phyloP scores from a whole-genome alignment of 202 grass and related monocot genomes.

The Digitaria exilis region DNA sequence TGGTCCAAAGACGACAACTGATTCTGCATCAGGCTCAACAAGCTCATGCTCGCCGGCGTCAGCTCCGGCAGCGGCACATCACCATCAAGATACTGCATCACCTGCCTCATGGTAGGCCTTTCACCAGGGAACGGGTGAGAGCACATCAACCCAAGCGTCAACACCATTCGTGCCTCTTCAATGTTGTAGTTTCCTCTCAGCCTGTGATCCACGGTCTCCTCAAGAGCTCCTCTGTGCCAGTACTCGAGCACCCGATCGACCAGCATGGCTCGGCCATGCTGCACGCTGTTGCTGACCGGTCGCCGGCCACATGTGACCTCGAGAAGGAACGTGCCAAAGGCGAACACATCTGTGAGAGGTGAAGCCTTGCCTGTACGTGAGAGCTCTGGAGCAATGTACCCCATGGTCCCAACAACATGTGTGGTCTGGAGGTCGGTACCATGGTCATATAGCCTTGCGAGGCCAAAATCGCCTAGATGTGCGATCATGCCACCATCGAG shows the following conservation, averaged over 20 bases:
- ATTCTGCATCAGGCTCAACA: slow-evolving; percentile 17
- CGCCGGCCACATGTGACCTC: slow-evolving; percentile 26
- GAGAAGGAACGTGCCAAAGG: slow-evolving; percentile 41
- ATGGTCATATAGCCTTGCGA: slow-evolving; percentile 43
- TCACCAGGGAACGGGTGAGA: slow-evolving; percentile 4
- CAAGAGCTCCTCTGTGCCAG: background rate
- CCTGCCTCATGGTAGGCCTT: slow-evolving; percentile 43
- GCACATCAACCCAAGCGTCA: slow-evolving; percentile 40
- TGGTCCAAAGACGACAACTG: slow-evolving; percentile 19
- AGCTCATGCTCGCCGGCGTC: background rate
- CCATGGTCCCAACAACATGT: slow-evolving; percentile 37
- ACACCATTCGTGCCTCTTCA: slow-evolving; percentile 28
- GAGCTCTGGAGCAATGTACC: slow-evolving; percentile 39
- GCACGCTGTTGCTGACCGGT: slow-evolving; percentile 8
- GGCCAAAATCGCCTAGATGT: slow-evolving; percentile 26
- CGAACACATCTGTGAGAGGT: slow-evolving; percentile 24
- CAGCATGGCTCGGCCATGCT: background rate
- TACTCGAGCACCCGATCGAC: slow-evolving; percentile 40
- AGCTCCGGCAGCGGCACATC: slow-evolving; percentile 43
- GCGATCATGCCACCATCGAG: slow-evolving; percentile 42
- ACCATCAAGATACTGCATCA: slow-evolving; percentile 53
- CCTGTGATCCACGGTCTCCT: slow-evolving; percentile 22
- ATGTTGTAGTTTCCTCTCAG: background rate
- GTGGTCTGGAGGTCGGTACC: slow-evolving; percentile 14
- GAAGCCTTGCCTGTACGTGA: slow-evolving; percentile 22